phyloP scores from a whole-genome alignment of 1,284 basidiomycete genomes.

The Trichosporon coremiiforme region DNA sequence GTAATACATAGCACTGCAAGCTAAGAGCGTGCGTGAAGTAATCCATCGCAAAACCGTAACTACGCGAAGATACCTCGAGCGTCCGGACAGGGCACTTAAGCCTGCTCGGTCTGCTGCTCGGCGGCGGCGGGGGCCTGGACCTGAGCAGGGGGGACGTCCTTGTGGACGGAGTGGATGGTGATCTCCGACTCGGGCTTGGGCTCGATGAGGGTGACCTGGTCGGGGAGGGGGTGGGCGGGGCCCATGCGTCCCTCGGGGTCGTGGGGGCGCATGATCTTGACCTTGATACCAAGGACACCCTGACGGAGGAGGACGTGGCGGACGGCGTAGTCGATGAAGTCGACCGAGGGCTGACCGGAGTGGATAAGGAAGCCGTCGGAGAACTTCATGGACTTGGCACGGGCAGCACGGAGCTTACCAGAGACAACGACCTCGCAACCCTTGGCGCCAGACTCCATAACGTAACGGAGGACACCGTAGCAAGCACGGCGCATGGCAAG shows the following conservation, averaged over 20 bases:
- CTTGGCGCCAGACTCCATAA: conserved; percentile 99
- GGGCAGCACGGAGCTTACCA: conserved; percentile 98
- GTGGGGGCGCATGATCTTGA: conserved; percentile 99
- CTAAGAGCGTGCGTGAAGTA: conserved; percentile 12
- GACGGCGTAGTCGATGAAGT: conserved; percentile 98
- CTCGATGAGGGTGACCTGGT: conserved; percentile 88
- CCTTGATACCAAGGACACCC: conserved; percentile 99
- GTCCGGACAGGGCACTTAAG: conserved; percentile 6
- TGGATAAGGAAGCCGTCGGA: conserved; percentile 99
- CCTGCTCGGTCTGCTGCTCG: conserved; percentile 27
- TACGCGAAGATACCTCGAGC: conserved; percentile 18
- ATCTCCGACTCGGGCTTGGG: conserved; percentile 63
- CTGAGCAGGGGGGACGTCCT: conserved; percentile 48
- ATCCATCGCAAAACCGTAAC: conserved; percentile 20
- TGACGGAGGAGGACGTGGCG: conserved; percentile 98
- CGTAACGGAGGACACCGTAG: conserved; percentile 99
- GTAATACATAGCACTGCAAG: conserved; percentile 18
- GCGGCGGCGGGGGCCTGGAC: conserved; percentile 28
- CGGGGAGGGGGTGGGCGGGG: conserved; percentile 92
- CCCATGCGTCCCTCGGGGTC: conserved; percentile 88
- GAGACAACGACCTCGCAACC: conserved; percentile 99
- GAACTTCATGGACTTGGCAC: conserved; percentile 99
- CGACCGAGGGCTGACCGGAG: conserved; percentile 96
- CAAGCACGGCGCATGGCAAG: conserved; percentile 98
- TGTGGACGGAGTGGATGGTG: conserved; percentile 57